These are phyloP conservation scores for Phytopythium chamaehyphon DNA, from an alignment of 352 stramenopile species.

Conservation along the genomic window DNA sequence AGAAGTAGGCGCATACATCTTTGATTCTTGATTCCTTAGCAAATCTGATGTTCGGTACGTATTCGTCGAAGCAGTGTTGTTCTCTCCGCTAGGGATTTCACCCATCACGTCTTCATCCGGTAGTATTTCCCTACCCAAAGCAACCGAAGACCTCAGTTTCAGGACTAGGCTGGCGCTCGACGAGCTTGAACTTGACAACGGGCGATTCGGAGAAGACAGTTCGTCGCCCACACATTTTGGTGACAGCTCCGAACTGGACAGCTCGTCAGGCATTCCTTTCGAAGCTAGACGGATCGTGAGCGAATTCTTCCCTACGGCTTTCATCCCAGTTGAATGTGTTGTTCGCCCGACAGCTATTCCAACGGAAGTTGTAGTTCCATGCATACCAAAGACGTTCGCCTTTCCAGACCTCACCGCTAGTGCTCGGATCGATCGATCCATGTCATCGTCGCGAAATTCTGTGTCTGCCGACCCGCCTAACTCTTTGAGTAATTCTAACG, in stretches of 20 bases:
- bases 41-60: too few relatives aligned
- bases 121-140: constrained; percentile 24
- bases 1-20: not conserved
- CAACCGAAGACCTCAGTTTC: constrained; percentile 45
- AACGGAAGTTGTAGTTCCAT: not conserved
- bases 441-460: constrained; percentile 23
- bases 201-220: constrained; percentile 2
- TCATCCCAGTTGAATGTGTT: not conserved
- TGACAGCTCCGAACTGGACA: too few relatives aligned
- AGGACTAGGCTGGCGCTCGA: constrained; percentile 40
- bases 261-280: too few relatives aligned
- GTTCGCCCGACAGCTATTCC: not conserved
- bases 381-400: not conserved
- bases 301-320: too few relatives aligned
- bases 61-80: not conserved
- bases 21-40: too few relatives aligned
- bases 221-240: too few relatives aligned
- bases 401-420: constrained; percentile 3
- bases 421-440: constrained; percentile 5
- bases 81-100: constrained; percentile 3
- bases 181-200: constrained; percentile 10
- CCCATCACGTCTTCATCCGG: constrained; percentile 9
- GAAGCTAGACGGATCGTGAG: too few relatives aligned
- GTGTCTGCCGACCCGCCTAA: constrained; percentile 55
- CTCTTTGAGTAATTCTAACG: constrained; percentile 67